These are phyloP conservation scores for Piper longum DNA, from an alignment of 164 flowering plant species.

Conservation along the genomic window DNA sequence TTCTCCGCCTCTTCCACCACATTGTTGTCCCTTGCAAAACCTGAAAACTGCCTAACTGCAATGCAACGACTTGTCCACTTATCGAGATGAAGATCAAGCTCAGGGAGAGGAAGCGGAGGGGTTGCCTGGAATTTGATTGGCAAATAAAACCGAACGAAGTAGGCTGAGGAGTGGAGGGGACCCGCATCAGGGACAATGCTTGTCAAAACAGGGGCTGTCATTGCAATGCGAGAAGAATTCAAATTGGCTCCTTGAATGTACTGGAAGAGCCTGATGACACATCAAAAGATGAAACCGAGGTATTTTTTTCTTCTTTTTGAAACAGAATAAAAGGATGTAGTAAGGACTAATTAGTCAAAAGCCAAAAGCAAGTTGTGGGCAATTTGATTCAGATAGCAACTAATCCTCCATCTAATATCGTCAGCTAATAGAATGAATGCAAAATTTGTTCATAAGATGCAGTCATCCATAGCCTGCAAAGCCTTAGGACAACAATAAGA, in stretches of 20 bases:
- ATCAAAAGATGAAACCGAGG: neutral
- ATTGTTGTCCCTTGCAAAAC: constrained; percentile 55
- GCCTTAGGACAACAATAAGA: too few species aligned
- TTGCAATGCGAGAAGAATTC: constrained; percentile 44
- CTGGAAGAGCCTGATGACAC: constrained; percentile 45
- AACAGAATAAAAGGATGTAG: too few species aligned
- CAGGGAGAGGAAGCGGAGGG: constrained; percentile 64
- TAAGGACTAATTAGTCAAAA: too few species aligned
- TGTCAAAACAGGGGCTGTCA: constrained; percentile 61
- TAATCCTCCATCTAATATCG: too few species aligned
- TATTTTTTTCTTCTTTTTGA: too few species aligned
- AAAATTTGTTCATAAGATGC: too few species aligned
- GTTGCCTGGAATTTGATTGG: constrained; percentile 47
- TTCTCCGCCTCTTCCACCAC: constrained; percentile 56
- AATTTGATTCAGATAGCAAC: too few species aligned
- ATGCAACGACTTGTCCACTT: constrained; percentile 37
- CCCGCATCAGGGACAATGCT: constrained; percentile 65
- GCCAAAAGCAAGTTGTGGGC: too few species aligned
- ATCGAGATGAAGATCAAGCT: constrained; percentile 37
- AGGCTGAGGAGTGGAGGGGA: constrained; percentile 62
- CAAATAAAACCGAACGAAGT: constrained; percentile 40
- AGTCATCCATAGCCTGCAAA: too few species aligned
- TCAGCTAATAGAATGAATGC: too few species aligned
- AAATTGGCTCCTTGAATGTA: constrained; percentile 72
- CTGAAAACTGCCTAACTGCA: constrained; percentile 71